Evolutionary conservation across 164 flowering plant genomes (phyloP).

Genomic region (Magnolia kwangsiensis): DNA sequence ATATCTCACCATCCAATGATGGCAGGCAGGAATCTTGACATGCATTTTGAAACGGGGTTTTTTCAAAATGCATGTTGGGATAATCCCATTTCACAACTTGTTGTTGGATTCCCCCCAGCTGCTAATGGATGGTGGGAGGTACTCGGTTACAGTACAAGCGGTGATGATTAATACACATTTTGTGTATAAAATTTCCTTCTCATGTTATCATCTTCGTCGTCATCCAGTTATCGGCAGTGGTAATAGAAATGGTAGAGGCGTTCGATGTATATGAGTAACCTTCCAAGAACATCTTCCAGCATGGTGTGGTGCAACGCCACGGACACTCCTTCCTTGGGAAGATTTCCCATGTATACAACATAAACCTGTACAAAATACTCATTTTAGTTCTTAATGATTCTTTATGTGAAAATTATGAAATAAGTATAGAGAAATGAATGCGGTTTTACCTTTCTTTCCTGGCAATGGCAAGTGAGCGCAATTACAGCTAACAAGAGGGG

Average conservation of each 20-base stretch:
- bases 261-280: background rate
- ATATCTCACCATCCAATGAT: background rate
- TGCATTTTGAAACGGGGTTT: background rate
- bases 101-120: no score
- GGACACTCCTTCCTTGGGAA: slow-evolving; percentile 19
- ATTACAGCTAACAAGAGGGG: background rate
- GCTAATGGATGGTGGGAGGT: no score
- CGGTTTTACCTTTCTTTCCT: background rate
- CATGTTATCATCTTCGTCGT: no score
- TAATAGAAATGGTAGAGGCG: background rate
- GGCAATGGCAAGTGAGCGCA: background rate
- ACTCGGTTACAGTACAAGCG: no score
- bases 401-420: background rate
- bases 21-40: background rate
- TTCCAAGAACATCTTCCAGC: slow-evolving; percentile 27
- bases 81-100: no score
- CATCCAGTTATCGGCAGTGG: background rate
- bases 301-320: slow-evolving; percentile 29
- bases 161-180: no score
- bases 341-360: slow-evolving; percentile 47
- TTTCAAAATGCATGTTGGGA: no score
- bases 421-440: background rate
- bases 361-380: slow-evolving; percentile 22
- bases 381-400: background rate
- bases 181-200: background rate